Evolutionary conservation across 176 grass and related monocot species (phyloP), one percentile per base, ranked within the genome.

Genomic region (Musa troglodytarum): DNA sequence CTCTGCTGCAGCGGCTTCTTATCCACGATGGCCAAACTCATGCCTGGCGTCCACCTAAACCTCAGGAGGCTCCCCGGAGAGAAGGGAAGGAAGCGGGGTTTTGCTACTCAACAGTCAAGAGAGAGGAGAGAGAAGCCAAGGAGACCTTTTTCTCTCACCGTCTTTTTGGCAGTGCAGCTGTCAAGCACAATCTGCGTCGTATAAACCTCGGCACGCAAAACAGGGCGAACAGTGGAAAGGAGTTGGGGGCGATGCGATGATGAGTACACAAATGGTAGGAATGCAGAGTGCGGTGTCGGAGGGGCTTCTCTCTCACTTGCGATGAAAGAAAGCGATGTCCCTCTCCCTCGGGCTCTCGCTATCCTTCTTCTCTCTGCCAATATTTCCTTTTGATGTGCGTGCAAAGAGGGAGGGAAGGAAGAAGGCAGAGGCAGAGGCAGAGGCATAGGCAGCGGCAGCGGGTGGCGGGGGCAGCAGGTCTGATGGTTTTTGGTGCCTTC

Each of bases 11-110:
- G 65, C 81, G 82, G 76, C 74, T 78, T 80, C 85, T 80, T 88
- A 86, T 99, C 95, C 54, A 83, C 85, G n/a, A 99, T 86, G 59
- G 88, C 90, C 78, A 99, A 72, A 84, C 95, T 99, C 79, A 74
- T 89, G 82, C 81, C 78, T 24, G 22, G 13, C 23, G 14, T 53
- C 13, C 21, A 23, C 11, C 21, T 9, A 74, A 54, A 23, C 21
- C 53, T 53, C 21, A 43, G 34, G 34, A 43, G 34, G 34, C 34
- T 43, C 34, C 34, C 34, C 34, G 34, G 21, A 24, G 16, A 11
- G 22, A 12, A 56, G 22, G 24, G 12, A 56, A 28, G 8, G 22
- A 19, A 28, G 24, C 15, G 4, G 34, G 34, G 25, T 14, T 15
- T 29, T 56, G 23, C n/a, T 11, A 28, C 72, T 28, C 53, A 24